Evolutionary conservation across 2,329 filamentous ascomycete genomes (phyloP).

Genomic region (Ciborinia camelliae): DNA sequence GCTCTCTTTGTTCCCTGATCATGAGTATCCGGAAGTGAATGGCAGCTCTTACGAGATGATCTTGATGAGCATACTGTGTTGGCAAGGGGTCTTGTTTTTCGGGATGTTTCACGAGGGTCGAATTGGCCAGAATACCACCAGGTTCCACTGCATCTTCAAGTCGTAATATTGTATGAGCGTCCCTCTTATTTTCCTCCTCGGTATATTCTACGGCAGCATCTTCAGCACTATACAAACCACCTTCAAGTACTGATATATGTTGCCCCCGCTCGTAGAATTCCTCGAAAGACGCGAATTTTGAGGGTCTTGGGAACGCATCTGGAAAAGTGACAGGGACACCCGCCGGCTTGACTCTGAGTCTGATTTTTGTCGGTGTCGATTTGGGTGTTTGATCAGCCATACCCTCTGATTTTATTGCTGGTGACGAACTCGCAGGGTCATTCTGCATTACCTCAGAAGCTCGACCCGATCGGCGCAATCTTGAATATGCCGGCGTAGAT

Average conservation of each 20-base stretch:
- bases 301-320: constrained; percentile 51
- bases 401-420: constrained; percentile 24
- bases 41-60: constrained; percentile 79
- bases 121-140: constrained; percentile 70
- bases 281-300: constrained; percentile 52
- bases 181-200: constrained; percentile 59
- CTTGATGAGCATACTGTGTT: constrained; percentile 80
- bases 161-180: constrained; percentile 65
- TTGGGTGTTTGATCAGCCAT: constrained; percentile 29
- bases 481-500: constrained; percentile 26
- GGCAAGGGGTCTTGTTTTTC: constrained; percentile 70
- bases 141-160: constrained; percentile 71
- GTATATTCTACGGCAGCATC: constrained; percentile 57
- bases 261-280: constrained; percentile 55
- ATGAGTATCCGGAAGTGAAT: constrained; percentile 78
- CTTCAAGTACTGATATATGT: constrained; percentile 53
- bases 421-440: constrained; percentile 22
- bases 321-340: constrained; percentile 58
- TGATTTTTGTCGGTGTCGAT: constrained; percentile 45
- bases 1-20: constrained; percentile 71
- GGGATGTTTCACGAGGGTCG: constrained; percentile 66
- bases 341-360: constrained; percentile 47
- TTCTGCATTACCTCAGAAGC: constrained; percentile 26
- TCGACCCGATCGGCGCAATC: constrained; percentile 29
- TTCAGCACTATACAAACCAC: constrained; percentile 52